phyloP scores from a whole-genome alignment of 192 early-diverging fungal species.

The Rhizophagus clarus region DNA sequence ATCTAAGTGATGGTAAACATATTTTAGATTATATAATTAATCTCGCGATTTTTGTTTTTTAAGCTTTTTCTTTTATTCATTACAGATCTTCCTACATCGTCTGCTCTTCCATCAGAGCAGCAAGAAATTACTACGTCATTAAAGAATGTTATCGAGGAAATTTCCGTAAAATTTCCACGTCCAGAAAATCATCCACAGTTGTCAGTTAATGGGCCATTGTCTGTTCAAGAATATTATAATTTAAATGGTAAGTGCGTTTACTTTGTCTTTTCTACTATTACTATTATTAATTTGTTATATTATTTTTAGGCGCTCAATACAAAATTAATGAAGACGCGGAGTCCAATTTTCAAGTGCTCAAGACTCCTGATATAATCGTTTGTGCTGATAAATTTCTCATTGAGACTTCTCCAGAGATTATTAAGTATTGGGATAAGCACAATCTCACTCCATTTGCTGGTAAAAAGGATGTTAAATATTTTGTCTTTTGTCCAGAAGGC shows the following conservation, averaged over 20 bases:
- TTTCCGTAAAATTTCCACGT: neutral
- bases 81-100: conserved; percentile 12
- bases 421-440: conserved; percentile 60
- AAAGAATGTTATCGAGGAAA: conserved; percentile 1
- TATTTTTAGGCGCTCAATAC: conserved; percentile 45
- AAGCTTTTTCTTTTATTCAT: neutral
- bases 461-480: conserved; percentile 55
- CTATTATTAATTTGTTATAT: neutral
- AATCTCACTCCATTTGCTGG: conserved; percentile 55
- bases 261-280: neutral
- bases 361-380: conserved; percentile 53
- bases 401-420: conserved; percentile 52
- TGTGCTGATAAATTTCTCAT: conserved; percentile 53
- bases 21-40: too few relatives aligned
- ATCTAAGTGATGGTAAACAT: conserved; percentile 1
- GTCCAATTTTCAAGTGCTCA: conserved; percentile 45
- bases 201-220: conserved; percentile 5
- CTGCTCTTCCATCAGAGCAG: conserved; percentile 13
- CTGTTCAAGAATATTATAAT: conserved; percentile 1
- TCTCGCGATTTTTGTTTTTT: neutral
- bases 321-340: conserved; percentile 23
- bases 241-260: conserved; percentile 6
- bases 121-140: neutral
- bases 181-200: neutral
- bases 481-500: conserved; percentile 53